These are phyloP conservation scores for Serendipita indica DNA, from an alignment of 768 basidiomycete species.

Conservation along the genomic window DNA sequence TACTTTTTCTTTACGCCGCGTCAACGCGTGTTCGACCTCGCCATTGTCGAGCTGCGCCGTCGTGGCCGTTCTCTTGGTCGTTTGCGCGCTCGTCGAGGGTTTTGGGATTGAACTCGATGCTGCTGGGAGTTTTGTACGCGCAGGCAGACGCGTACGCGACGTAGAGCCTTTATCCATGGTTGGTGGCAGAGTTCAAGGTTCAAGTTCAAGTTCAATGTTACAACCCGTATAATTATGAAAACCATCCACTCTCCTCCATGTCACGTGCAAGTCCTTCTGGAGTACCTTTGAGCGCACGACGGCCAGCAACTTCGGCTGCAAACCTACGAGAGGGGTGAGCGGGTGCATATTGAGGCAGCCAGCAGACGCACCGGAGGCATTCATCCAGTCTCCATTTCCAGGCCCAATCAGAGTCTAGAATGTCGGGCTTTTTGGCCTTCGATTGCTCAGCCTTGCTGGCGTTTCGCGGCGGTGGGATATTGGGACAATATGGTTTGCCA, in stretches of 20 bases:
- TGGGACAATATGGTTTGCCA: constrained; percentile 61
- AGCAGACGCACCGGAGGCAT: constrained; percentile 45
- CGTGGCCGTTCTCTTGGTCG: neutral
- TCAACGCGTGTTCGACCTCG: constrained; percentile 6
- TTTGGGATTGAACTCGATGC: neutral
- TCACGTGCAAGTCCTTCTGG: constrained; percentile 62
- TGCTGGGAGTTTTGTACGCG: neutral
- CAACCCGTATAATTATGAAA: constrained; percentile 19
- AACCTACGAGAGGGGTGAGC: constrained; percentile 34
- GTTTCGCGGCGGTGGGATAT: constrained; percentile 18
- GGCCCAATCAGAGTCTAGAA: constrained; percentile 11
- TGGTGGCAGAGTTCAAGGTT: neutral
- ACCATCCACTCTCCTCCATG: constrained; percentile 65
- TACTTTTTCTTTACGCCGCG: constrained; percentile 9
- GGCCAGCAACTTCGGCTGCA: constrained; percentile 67
- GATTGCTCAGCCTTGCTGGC: constrained; percentile 12
- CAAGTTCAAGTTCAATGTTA: neutral
- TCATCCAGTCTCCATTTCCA: constrained; percentile 70
- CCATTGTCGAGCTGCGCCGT: constrained; percentile 3
- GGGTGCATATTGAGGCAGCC: neutral
- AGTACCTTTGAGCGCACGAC: constrained; percentile 45
- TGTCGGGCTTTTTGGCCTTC: constrained; percentile 16
- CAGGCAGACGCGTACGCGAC: neutral
- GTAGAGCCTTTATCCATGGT: constrained; percentile 1
- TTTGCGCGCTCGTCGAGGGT: neutral